phyloP scores from a whole-genome alignment of 2,329 filamentous ascomycete species.

The Anthostomella pinea region DNA sequence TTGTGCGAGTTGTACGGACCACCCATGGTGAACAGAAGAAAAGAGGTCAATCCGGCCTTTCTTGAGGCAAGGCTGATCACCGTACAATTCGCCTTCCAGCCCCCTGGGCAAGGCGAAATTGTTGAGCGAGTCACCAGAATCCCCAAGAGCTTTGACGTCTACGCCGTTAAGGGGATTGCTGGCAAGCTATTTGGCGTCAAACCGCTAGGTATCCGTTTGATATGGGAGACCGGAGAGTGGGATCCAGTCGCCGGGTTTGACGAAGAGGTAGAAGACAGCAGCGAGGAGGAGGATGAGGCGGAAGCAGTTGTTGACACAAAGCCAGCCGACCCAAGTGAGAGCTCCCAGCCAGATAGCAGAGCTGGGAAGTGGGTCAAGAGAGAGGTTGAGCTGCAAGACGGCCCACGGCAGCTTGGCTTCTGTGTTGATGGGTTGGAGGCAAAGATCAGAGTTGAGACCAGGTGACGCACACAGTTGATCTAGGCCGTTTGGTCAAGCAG shows the following conservation, averaged over 20 bases:
- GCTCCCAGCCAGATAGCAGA: slow-evolving; percentile 28
- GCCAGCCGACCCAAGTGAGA: slow-evolving; percentile 8
- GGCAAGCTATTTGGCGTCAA: slow-evolving; percentile 64
- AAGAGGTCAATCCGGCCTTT: slow-evolving; percentile 69
- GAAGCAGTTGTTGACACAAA: slow-evolving; percentile 25
- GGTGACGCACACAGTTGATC: slow-evolving; percentile 19
- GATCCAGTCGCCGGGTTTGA: slow-evolving; percentile 70
- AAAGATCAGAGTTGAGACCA: slow-evolving; percentile 65
- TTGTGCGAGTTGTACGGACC: slow-evolving; percentile 76
- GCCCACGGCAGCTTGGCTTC: slow-evolving; percentile 78
- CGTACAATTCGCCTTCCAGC: slow-evolving; percentile 50
- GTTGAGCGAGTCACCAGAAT: slow-evolving; percentile 48
- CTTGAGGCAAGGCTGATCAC: slow-evolving; percentile 74
- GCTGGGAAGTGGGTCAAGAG: slow-evolving; percentile 67
- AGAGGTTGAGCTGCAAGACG: slow-evolving; percentile 76
- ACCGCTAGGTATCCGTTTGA: slow-evolving; percentile 63
- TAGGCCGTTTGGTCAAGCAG: background rate
- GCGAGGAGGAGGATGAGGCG: slow-evolving; percentile 49
- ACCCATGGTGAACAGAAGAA: slow-evolving; percentile 58
- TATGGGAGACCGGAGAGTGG: slow-evolving; percentile 91
- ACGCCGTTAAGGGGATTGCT: slow-evolving; percentile 75
- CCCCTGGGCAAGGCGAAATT: slow-evolving; percentile 1
- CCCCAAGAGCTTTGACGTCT: slow-evolving; percentile 76
- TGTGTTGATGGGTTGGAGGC: slow-evolving; percentile 74
- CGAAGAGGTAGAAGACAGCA: slow-evolving; percentile 53